Evolutionary conservation across 2,329 filamentous ascomycete genomes (phyloP), one percentile per base, ranked within the genome.

Genomic region (Aspergillus amoenus): DNA sequence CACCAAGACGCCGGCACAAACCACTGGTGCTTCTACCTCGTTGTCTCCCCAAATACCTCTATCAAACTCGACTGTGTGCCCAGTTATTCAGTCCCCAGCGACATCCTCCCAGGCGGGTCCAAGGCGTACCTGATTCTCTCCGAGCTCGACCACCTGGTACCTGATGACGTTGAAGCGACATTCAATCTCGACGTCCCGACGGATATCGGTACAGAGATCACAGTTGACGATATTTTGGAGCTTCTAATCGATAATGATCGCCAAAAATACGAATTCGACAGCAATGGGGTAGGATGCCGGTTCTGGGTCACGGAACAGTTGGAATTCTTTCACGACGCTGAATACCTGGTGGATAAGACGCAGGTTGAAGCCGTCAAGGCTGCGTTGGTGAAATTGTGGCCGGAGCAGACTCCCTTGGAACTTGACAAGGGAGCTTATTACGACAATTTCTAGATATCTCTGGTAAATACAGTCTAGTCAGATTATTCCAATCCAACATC

Each of bases 51-150:
- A 3, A 63, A 57, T 46, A 59, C 9, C 30, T 71, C 64, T 5
- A 64, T 68, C 21, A 65, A 61, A 9, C 62, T 66, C 34, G 66
- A 72, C 60, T 67, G 66, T 13, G 61, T 61, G 24, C 60, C 57
- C 2, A 66, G 45, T 34, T 62, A 63, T 49, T 53, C 24, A 5
- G 27, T 61, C 27, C 63, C 61, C 2, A 65, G 59, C 42, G 60
- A 59, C 15, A 41, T 61, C 13, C 48, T 66, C 5, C 39, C 49
- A 9, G 62, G 59, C 5, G 65, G 65, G 42, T 68, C 66, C 34
- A 66, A 67, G 24, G 64, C 55, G 12, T 56, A 64, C 45, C 4
- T 65, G 1, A 54, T 66, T 39, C 51, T 66, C 30, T 64, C 63
- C 9, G 52, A 59, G 37, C 45, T 67, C 5, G 17, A 47, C 3